Evolutionary conservation across 176 grass and related monocot species (phyloP).

Genomic region (Tillandsia leiboldiana): DNA sequence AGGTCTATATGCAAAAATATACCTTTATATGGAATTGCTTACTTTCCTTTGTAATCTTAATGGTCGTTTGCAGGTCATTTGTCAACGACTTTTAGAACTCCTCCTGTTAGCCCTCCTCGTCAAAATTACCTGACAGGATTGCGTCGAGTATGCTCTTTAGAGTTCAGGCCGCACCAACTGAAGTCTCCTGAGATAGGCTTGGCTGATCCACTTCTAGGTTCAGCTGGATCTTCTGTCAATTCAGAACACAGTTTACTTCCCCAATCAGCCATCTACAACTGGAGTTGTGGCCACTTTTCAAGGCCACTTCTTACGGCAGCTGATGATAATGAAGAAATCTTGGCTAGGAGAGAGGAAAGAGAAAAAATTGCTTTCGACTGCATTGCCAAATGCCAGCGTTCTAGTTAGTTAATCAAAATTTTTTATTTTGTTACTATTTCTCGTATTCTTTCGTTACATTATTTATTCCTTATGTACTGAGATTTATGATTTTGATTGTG

Average conservation of each 20-base stretch:
- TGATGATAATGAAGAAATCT: constrained; percentile 79
- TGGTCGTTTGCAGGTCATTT: constrained; percentile 50
- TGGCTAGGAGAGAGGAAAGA: constrained; percentile 73
- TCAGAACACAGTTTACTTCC: constrained; percentile 43
- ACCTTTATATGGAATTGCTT: neutral
- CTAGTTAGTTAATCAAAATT: constrained; percentile 46
- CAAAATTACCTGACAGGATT: constrained; percentile 76
- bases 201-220: constrained; percentile 62
- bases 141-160: constrained; percentile 86
- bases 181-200: constrained; percentile 74
- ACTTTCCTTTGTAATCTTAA: neutral
- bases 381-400: constrained; percentile 76
- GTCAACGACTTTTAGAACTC: constrained; percentile 74
- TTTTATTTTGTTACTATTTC: constrained; percentile 8
- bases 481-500: constrained; percentile 5
- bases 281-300: constrained; percentile 98
- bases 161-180: constrained; percentile 67
- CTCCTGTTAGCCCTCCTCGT: constrained; percentile 92
- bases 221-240: constrained; percentile 31
- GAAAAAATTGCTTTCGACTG: constrained; percentile 64
- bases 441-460: constrained; percentile 18
- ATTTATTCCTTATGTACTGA: constrained; percentile 20
- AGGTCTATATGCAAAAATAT: neutral
- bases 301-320: constrained; percentile 65
- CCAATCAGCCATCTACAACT: constrained; percentile 86